Evolutionary conservation across 139 green algal species (phyloP).

Genomic region (Diplosphaera chodatii): DNA sequence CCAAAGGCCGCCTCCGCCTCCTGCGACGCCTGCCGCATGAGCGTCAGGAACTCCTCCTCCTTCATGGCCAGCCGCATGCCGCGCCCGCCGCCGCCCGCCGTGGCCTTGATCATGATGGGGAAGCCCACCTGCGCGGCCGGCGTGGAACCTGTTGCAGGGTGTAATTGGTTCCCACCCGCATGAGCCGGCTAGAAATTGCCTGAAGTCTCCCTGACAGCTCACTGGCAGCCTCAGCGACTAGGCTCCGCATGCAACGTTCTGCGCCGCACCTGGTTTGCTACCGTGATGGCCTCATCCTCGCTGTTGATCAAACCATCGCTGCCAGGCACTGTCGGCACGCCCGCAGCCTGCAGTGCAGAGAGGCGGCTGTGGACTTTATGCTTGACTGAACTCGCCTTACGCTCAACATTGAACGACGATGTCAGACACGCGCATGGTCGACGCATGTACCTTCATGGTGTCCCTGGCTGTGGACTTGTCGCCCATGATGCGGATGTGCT

Average conservation of each 20-base stretch:
- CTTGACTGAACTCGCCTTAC: not conserved
- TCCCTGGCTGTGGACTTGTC: constrained; percentile 92
- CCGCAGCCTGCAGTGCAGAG: constrained; percentile 53
- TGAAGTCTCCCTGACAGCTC: no score
- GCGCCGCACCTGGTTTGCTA: constrained; percentile 39
- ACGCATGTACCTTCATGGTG: constrained; percentile 77
- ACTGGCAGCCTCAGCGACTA: no score
- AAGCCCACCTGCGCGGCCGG: constrained; percentile 68
- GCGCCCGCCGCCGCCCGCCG: constrained; percentile 76
- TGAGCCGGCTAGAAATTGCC: no score
- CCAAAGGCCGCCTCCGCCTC: constrained; percentile 94
- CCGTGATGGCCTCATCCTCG: constrained; percentile 60
- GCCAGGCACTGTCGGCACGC: constrained; percentile 91
- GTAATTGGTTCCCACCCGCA: no score
- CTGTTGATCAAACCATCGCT: constrained; percentile 77
- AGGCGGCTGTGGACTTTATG: not conserved
- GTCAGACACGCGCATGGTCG: not conserved
- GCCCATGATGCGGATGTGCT: constrained; percentile 89
- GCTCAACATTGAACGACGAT: no score
- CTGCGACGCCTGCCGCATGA: constrained; percentile 66
- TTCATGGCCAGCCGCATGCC: constrained; percentile 84
- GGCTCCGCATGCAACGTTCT: no score
- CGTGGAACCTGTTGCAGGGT: not conserved
- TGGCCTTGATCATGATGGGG: constrained; percentile 97
- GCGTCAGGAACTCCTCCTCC: constrained; percentile 73